Base-by-base conservation (phyloP, 2,329 filamentous ascomycete species). In the Blastomyces silverae region DNA sequence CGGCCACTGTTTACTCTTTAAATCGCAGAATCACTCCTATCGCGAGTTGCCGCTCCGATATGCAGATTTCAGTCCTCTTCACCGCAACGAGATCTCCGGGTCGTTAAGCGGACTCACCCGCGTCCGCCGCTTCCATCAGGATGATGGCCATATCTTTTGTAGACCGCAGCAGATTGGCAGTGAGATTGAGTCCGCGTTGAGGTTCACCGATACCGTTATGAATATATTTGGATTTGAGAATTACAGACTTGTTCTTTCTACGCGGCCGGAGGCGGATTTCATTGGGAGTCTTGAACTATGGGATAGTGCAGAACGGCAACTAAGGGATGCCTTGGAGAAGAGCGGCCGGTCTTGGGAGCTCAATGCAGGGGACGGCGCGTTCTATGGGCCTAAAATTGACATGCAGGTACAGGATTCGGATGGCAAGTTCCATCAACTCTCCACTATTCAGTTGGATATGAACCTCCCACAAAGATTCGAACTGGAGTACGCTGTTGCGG, bases 351-450 rank as follows among this genome's bases (percentile, higher is more conserved):
- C 83, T 46, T 96, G 90, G 89, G 84, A 83, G 1, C 70, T 93
- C 65, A 93, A 92, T 67, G 84, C 88, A 70, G 91, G 90, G 13
- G 91, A 95, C 66, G 91, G 92, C 17, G 91, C 91, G 3, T 96
- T 96, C 73, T 96, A 96, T 72, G 91, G 92, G 0, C 91, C 92
- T 42, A 96, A 96, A 78, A 96, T 96, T 68, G 91, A 96, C 72
- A 89, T 96, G 56, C 86, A 95, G 50, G 77, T 96, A 57, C 85
- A 84, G 66, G 91, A 95, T 73, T 87, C 88, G 0, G 85, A 90
- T 71, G 90, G 90, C 8, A 95, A 93, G 73, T 89, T 92, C 71
- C 91, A 95, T 73, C 91, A 96, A 74, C 90, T 92, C 2, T 92
- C 91, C 2, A 95, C 91, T 0, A 88, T 96, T 61, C 91, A 96